Evolutionary conservation across 176 grass and related monocot genomes (phyloP).

Genomic region (Chrysopogon serrulatus): DNA sequence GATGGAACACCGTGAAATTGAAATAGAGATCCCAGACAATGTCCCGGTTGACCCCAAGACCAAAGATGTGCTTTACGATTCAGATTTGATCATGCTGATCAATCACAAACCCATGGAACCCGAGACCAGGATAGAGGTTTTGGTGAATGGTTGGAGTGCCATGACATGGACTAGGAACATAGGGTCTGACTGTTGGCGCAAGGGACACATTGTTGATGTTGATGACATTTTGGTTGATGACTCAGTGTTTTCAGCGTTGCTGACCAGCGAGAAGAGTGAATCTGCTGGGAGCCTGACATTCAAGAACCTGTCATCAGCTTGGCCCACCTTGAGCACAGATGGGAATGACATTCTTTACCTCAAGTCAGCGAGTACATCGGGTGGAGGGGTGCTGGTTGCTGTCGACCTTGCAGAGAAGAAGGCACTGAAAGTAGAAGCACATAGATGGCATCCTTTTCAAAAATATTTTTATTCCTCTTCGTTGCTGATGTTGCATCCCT

Average conservation of each 20-base stretch:
- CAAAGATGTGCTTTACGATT: neutral
- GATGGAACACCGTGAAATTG: neutral
- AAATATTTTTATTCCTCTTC: too few species aligned
- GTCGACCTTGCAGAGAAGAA: neutral
- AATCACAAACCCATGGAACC: neutral
- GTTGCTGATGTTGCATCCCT: neutral
- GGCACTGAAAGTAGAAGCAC: neutral
- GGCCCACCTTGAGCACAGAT: neutral
- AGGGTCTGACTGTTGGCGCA: neutral
- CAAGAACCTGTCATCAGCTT: neutral
- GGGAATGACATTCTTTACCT: neutral
- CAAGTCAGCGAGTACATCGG: neutral
- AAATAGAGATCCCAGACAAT: neutral
- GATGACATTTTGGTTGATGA: neutral
- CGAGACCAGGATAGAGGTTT: neutral
- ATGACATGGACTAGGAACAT: neutral
- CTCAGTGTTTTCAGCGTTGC: too few species aligned
- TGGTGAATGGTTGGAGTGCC: neutral
- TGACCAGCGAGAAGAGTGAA: neutral
- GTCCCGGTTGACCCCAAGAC: neutral
- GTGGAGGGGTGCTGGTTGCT: neutral
- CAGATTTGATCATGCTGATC: neutral
- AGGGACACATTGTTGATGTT: neutral
- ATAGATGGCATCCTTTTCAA: neutral
- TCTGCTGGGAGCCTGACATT: neutral